Evolutionary conservation across 495 filamentous ascomycete genomes (phyloP).

Genomic region (Daldinia childiae): DNA sequence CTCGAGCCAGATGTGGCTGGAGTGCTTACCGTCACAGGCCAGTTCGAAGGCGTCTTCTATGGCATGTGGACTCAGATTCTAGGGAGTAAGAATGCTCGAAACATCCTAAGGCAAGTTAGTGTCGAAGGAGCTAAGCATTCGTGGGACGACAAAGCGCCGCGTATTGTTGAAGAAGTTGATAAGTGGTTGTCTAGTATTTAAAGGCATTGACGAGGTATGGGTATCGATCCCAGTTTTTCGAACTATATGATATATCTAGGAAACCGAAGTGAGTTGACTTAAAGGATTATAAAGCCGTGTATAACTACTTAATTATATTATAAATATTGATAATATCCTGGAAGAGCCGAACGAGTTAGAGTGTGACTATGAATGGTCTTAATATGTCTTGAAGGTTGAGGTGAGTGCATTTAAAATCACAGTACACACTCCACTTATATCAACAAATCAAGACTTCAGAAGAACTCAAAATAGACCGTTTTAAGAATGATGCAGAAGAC

Average conservation of each 20-base stretch:
- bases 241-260: neutral
- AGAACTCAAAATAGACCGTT: neutral
- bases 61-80: conserved; percentile 24
- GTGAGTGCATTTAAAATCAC: neutral
- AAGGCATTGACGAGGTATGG: neutral
- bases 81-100: conserved; percentile 27
- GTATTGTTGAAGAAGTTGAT: conserved; percentile 40
- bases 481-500: neutral
- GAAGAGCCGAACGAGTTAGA: neutral
- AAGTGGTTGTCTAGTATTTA: conserved; percentile 29
- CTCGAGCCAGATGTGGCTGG: conserved; percentile 34
- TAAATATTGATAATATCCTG: neutral
- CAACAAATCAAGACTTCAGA: neutral
- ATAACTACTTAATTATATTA: neutral
- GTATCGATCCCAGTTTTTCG: neutral
- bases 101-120: conserved; percentile 25
- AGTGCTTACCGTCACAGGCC: conserved; percentile 34
- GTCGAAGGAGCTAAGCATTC: conserved; percentile 29
- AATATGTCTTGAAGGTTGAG: neutral
- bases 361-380: neutral
- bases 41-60: conserved; percentile 27
- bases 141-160: conserved; percentile 31
- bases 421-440: neutral
- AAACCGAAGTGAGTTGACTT: neutral
- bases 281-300: neutral